Base-by-base conservation (phyloP, 2,329 filamentous ascomycete species). In the Chaetomium sp. region DNA sequence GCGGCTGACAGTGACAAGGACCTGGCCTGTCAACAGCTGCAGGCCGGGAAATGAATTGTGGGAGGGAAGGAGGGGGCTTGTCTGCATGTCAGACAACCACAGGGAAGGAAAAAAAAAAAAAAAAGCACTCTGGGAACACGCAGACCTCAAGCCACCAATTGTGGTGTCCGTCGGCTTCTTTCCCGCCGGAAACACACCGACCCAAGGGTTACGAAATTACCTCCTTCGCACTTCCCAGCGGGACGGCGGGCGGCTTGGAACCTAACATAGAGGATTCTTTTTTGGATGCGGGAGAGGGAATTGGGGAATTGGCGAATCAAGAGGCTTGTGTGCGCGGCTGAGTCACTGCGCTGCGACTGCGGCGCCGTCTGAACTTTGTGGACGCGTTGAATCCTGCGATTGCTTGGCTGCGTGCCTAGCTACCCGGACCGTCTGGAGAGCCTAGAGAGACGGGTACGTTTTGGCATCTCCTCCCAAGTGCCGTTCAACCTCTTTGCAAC, bases 261-360 rank as follows among this genome's bases (percentile, higher is more conserved):
- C n/a, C n/a, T n/a, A n/a, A n/a, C n/a, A n/a, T n/a, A n/a, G n/a
- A 62, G 38, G 35, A 33, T 25, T 56, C 35, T 47, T 47, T 47
- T 8, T n/a, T n/a, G 38, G 7, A 12, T 4, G 35, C 35, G n/a
- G 13, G 45, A 49, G 35, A 47, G 51, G 16, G n/a, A n/a, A n/a
- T n/a, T n/a, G n/a, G 19, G 59, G 59, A 47, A 54, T 60, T 60
- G 58, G 49, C 58, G 49, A 60, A 60, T 60, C 31, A 55, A 35
- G 21, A n/a, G 7, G 9, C 8, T 8, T 19, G 6, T 6, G 33
- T 2, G 8, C 45, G 54, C 54, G 54, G 54, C 54, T 57, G 54
- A 42, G 51, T 51, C 23, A 29, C 25, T 51, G 49, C 49, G 35
- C 35, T 38, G 35, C 35, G 10, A 10, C 35, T 4, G 49, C 49